These are phyloP conservation scores for Phytopythium boreale DNA, from an alignment of 352 stramenopile genomes.

Conservation along the genomic window DNA sequence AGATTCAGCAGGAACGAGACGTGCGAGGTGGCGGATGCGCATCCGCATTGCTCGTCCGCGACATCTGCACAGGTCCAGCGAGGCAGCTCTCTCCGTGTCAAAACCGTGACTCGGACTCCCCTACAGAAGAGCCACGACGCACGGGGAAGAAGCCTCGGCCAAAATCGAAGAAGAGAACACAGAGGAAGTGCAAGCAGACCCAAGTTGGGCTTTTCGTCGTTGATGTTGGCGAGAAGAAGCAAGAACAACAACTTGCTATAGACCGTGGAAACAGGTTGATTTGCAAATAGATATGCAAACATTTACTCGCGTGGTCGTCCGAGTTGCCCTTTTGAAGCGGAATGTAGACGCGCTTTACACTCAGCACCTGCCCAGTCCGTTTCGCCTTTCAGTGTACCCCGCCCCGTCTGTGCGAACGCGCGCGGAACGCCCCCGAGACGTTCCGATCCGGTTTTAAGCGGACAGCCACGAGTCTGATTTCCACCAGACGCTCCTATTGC, in stretches of 20 bases:
- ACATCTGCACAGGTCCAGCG: neutral
- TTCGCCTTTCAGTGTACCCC: neutral
- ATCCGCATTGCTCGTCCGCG: neutral
- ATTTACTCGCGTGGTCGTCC: too few species aligned
- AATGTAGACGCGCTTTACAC: neutral
- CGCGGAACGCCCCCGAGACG: conserved; percentile 1
- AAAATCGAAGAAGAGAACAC: neutral
- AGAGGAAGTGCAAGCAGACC: neutral
- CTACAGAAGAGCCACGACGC: neutral
- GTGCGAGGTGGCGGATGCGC: too few species aligned
- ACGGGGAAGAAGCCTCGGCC: neutral
- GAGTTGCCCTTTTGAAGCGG: neutral
- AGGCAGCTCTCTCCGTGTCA: neutral
- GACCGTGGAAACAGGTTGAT: too few species aligned
- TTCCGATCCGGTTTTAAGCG: neutral
- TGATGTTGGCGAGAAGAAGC: neutral
- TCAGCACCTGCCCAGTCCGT: too few species aligned
- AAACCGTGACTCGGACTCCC: neutral
- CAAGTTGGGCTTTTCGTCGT: too few species aligned
- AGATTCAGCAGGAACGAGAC: neutral
- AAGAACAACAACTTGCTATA: neutral
- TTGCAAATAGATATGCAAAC: too few species aligned
- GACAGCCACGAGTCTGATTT: neutral
- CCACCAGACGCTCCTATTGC: neutral
- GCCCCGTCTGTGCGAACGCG: conserved; percentile 3